A percentile compares a stretch with the other conserved stretches of the same genome.
Evolutionary conservation across 169 alveolate species (phyloP).

Genomic region (Eimeria sp.): DNA sequence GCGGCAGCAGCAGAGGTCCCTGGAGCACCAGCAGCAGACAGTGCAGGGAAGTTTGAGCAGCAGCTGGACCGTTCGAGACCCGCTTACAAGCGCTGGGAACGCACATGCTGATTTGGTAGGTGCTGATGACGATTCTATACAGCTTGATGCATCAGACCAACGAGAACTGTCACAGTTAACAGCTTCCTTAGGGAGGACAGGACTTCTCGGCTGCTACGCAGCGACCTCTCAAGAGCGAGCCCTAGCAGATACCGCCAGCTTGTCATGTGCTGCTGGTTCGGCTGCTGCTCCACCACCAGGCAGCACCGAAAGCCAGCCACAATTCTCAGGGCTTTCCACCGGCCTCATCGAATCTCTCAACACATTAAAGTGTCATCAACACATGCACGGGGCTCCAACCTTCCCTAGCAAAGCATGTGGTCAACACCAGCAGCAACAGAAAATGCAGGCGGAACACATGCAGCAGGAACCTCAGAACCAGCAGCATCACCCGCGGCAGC

Average conservation of each 20-base stretch:
- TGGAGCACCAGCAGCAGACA: constrained; percentile 11
- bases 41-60: constrained; percentile 33
- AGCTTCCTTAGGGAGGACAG: constrained; percentile 24
- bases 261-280: background rate
- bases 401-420: background rate
- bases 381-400: background rate
- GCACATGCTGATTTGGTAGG: constrained; percentile 40
- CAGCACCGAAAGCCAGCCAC: background rate
- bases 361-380: background rate
- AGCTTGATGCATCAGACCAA: constrained; percentile 72
- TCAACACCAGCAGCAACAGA: background rate
- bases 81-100: constrained; percentile 53
- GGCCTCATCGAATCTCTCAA: background rate
- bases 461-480: background rate
- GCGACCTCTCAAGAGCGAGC: background rate
- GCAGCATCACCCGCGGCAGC: background rate
- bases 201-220: constrained; percentile 13
- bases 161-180: constrained; percentile 39
- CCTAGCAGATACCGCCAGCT: background rate
- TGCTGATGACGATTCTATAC: constrained; percentile 29
- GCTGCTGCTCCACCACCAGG: background rate
- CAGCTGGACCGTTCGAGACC: constrained; percentile 76
- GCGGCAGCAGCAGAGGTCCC: constrained; percentile 6
- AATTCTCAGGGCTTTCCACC: background rate
- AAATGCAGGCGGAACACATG: background rate